Evolutionary conservation across 768 basidiomycete species (phyloP).

Genomic region (Pleurotus eryngii): DNA sequence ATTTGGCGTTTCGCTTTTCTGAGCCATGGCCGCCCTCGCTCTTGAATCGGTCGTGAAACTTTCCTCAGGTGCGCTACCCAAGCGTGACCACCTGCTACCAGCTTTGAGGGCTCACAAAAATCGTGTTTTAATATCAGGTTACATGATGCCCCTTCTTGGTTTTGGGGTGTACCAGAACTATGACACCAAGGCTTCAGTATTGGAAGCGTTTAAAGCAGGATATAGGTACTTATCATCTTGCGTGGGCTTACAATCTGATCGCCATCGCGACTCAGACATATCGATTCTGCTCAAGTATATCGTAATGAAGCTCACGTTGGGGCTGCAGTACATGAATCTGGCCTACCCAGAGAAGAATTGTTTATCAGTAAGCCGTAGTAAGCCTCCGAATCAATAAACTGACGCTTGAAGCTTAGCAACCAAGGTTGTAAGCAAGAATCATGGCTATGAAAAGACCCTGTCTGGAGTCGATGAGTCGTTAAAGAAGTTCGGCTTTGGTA

Average conservation of each 20-base stretch:
- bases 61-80: slow-evolving; percentile 17
- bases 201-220: slow-evolving; percentile 64
- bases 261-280: slow-evolving; percentile 42
- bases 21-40: slow-evolving; percentile 8
- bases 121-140: slow-evolving; percentile 30
- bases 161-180: slow-evolving; percentile 73
- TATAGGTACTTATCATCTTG: slow-evolving; percentile 43
- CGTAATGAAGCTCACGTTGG: slow-evolving; percentile 63
- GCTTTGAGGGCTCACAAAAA: not conserved
- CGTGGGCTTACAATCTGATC: not conserved
- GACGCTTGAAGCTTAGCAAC: slow-evolving; percentile 43
- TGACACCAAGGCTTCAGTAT: slow-evolving; percentile 47
- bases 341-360: slow-evolving; percentile 52
- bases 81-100: not conserved
- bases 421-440: slow-evolving; percentile 54
- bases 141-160: slow-evolving; percentile 61
- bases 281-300: slow-evolving; percentile 74
- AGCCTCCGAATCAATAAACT: too few relatives aligned
- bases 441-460: slow-evolving; percentile 62
- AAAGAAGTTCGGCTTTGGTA: slow-evolving; percentile 55
- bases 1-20: too few relatives aligned
- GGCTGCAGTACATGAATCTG: slow-evolving; percentile 53
- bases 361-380: slow-evolving; percentile 59
- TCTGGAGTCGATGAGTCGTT: slow-evolving; percentile 62
- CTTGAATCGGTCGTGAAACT: slow-evolving; percentile 20